Evolutionary conservation across 352 stramenopile genomes (phyloP), one percentile per base, ranked within the genome.

Genomic region (Phytophthora syringae): DNA sequence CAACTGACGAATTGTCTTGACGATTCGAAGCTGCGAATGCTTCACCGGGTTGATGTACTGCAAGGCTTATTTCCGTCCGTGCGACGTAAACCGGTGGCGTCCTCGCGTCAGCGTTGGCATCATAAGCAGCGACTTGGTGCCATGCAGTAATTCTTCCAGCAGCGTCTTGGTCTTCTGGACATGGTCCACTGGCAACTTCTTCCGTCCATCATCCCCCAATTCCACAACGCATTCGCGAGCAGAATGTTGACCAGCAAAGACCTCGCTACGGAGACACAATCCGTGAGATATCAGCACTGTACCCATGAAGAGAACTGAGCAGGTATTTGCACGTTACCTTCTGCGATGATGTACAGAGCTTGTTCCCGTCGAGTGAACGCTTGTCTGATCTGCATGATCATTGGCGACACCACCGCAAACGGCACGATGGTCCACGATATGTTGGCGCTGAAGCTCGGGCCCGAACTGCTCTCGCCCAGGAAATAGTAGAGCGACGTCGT

Each of bases 321-420:
- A 27, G 0, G 18, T 25, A 7, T 10, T 47, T 20, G 20, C 2
- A 22, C 25, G 58, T 44, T 63, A 88, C 79, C 67, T 52, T 94
- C 88, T 24, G 83, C 82, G 40, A 94, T 77, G 40, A 82, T 72
- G 39, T 84, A 72, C 5, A 96, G 67, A 16, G 88, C 86, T 50
- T 88, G 58, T 62, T 96, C 88, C 36, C 88, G 80, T 6, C 86
- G 79, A 15, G 70, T 55, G 55, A 94, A 96, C 15, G 88, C 88
- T 60, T 96, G 86, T 15, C 76, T 79, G 74, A 96, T 93, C 64
- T 94, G 86, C 84, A 94, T 94, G 74, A 93, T 96, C 82, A 93
- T 90, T 15, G 88, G 88, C 51, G 86, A 89, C 20, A 93, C 85
- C 30, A 96, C 77, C 7, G 88, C 84, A 47, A 96, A 92, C 11